These are phyloP conservation scores for Penicillium macrosclerotiorum DNA, from an alignment of 495 filamentous ascomycete species.

Conservation along the genomic window DNA sequence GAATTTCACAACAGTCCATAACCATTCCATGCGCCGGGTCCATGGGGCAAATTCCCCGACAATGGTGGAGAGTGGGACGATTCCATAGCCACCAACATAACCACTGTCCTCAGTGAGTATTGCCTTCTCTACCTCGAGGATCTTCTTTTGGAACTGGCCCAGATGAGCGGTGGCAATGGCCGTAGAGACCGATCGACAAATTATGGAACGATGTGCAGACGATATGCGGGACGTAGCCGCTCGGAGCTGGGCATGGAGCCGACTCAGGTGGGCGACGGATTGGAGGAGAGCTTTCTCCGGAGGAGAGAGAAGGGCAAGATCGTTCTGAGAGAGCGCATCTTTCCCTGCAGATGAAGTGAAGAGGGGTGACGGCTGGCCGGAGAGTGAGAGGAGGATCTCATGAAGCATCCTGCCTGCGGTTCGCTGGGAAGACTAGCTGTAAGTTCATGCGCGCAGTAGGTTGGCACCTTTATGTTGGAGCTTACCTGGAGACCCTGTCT, in stretches of 20 bases:
- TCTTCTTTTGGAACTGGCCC: conserved; percentile 72
- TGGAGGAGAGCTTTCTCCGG: conserved; percentile 78
- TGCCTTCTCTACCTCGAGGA: conserved; percentile 76
- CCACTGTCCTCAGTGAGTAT: conserved; percentile 69
- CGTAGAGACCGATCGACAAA: conserved; percentile 86
- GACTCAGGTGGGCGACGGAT: conserved; percentile 70
- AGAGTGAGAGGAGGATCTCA: conserved; percentile 92
- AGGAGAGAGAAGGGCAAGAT: conserved; percentile 61
- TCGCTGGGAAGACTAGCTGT: conserved; percentile 21
- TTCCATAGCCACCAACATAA: conserved; percentile 84
- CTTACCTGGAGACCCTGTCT: background rate
- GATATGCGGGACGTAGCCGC: conserved; percentile 61
- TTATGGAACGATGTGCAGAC: conserved; percentile 66
- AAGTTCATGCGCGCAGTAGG: no score
- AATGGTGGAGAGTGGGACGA: conserved; percentile 84
- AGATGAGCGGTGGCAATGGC: conserved; percentile 73
- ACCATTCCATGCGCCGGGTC: conserved; percentile 80
- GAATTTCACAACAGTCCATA: conserved; percentile 67
- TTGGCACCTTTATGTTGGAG: no score
- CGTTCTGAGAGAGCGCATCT: conserved; percentile 37
- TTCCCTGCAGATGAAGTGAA: conserved; percentile 50
- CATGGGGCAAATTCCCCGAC: conserved; percentile 81
- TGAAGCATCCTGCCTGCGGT: conserved; percentile 73
- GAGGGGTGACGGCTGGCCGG: conserved; percentile 86
- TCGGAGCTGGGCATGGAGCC: conserved; percentile 69